Conservation (phyloP, 768 basidiomycete species). For the Pholiota conissans region DNA sequence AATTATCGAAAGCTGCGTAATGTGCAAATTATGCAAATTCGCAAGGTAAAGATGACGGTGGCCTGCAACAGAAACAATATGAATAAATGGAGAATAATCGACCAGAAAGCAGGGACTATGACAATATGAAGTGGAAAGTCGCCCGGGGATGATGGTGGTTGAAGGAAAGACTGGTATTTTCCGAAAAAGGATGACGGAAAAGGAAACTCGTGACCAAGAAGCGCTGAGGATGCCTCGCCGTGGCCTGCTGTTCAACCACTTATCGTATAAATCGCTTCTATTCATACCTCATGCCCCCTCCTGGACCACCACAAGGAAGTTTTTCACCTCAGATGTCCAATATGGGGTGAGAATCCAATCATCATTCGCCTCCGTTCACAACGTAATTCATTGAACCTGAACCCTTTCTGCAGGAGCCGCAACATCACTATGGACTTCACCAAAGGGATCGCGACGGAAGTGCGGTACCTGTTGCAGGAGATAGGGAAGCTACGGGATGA, state of each 20-base stretch:
- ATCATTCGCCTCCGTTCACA: neutral
- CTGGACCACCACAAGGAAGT: conserved; percentile 22
- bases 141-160: neutral
- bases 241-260: conserved; percentile 1
- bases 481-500: conserved; percentile 82
- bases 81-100: too few relatives aligned
- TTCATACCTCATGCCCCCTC: conserved; percentile 21
- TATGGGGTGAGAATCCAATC: conserved; percentile 8
- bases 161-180: neutral
- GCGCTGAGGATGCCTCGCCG: neutral
- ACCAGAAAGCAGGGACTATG: too few relatives aligned
- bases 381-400: conserved; percentile 12
- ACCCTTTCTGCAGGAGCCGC: conserved; percentile 16
- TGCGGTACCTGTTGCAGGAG: conserved; percentile 74
- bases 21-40: too few relatives aligned
- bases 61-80: too few relatives aligned
- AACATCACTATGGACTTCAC: conserved; percentile 76
- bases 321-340: conserved; percentile 25
- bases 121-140: too few relatives aligned
- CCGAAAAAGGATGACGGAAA: neutral
- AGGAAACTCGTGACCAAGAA: neutral
- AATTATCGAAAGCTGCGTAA: too few relatives aligned
- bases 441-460: conserved; percentile 77
- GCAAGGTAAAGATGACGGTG: too few relatives aligned
- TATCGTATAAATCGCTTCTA: conserved; percentile 7